Percentiles rank a stretch among this genome's conserved stretches.
Conservation (phyloP, 2,329 filamentous ascomycete genomes). For the Ceratocystis colombiana region DNA sequence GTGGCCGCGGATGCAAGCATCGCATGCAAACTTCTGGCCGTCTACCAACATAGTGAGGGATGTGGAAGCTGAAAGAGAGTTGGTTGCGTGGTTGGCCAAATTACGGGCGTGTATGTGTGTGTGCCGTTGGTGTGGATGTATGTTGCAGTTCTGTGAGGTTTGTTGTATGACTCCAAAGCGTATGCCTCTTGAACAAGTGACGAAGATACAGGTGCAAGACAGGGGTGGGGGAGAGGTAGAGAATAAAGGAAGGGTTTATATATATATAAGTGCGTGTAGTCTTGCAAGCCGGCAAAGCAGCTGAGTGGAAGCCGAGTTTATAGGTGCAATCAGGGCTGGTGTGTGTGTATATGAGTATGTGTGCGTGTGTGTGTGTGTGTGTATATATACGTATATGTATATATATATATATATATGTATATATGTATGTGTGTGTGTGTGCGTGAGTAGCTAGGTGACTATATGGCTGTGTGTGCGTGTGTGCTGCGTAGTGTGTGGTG, state of each 20-base stretch:
- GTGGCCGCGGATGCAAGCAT: constrained; percentile 95
- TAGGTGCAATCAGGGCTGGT: neutral
- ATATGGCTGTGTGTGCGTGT: neutral
- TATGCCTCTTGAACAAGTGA: constrained; percentile 4
- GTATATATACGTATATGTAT: neutral
- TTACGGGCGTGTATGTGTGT: neutral
- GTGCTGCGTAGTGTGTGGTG: neutral
- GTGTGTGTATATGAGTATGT: neutral
- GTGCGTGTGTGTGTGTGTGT: neutral
- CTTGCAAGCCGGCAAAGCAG: neutral
- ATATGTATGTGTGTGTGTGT: neutral
- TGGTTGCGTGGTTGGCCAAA: neutral
- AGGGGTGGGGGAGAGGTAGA: neutral
- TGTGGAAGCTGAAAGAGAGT: constrained; percentile 1
- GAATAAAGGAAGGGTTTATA: neutral
- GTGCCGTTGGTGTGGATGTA: neutral
- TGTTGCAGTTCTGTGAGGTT: neutral
- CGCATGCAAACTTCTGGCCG: constrained; percentile 96
- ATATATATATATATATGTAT: neutral
- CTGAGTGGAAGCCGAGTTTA: neutral
- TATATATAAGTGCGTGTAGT: neutral
- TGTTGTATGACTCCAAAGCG: constrained; percentile 15
- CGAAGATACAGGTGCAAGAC: neutral
- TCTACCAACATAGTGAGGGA: constrained; percentile 61
- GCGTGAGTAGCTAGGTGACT: too few relatives aligned